Conservation (phyloP, 805 yeast genomes). For the Yueomyces sinensis region DNA sequence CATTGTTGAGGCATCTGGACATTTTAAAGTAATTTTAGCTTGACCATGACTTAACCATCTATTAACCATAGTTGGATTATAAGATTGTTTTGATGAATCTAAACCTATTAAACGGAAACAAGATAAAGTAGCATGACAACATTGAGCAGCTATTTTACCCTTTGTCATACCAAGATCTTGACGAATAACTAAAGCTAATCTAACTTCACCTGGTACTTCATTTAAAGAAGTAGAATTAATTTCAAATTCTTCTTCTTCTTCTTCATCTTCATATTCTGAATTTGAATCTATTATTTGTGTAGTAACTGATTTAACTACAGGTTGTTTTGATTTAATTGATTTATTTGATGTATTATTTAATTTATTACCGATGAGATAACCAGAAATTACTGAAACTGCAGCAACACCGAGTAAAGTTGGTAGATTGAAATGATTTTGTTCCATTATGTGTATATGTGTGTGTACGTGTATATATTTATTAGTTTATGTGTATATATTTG, state of each 20-base stretch:
- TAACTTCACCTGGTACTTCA: slow-evolving; percentile 62
- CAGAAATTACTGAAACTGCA: slow-evolving; percentile 18
- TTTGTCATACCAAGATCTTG: slow-evolving; percentile 84
- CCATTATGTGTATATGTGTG: no score
- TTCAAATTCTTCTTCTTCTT: slow-evolving; percentile 41
- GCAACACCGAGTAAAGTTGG: slow-evolving; percentile 9
- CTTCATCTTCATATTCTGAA: slow-evolving; percentile 25
- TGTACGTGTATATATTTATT: no score
- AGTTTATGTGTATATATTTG: no score
- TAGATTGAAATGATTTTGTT: no score
- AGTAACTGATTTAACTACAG: not conserved
- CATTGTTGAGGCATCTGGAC: slow-evolving; percentile 53
- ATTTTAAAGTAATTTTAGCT: slow-evolving; percentile 83
- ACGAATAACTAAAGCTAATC: slow-evolving; percentile 81
- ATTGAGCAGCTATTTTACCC: slow-evolving; percentile 96
- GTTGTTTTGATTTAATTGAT: not conserved
- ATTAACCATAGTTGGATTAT: slow-evolving; percentile 47
- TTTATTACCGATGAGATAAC: slow-evolving; percentile 18
- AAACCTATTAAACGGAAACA: slow-evolving; percentile 59
- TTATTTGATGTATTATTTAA: slow-evolving; percentile 3
- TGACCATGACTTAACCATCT: slow-evolving; percentile 83
- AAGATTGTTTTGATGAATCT: slow-evolving; percentile 32
- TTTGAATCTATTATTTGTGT: not conserved
- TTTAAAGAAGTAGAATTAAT: slow-evolving; percentile 49
- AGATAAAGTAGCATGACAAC: slow-evolving; percentile 94